Percentiles rank a stretch among this genome's conserved stretches.
These are phyloP conservation scores for Trichoderma breve DNA, from an alignment of 2,329 filamentous ascomycete species.

Conservation along the genomic window DNA sequence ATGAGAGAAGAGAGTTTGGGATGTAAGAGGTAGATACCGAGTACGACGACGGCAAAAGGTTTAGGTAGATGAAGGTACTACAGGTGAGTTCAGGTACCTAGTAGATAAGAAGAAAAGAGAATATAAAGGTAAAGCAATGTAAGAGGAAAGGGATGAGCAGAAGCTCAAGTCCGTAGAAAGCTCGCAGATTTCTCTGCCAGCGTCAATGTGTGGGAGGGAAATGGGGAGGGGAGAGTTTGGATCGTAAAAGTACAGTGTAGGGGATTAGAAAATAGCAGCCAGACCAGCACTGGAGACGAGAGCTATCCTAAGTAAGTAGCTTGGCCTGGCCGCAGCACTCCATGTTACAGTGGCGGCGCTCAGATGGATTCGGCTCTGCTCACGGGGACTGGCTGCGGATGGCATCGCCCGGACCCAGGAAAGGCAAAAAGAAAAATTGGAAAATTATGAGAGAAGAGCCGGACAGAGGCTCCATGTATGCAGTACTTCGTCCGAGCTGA, in stretches of 20 bases:
- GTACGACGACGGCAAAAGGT: background rate
- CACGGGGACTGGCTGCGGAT: slow-evolving; percentile 8
- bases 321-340: background rate
- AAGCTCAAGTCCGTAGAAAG: background rate
- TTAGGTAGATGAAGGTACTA: background rate
- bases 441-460: background rate
- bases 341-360: slow-evolving; percentile 16
- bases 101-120: background rate
- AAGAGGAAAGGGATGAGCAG: background rate
- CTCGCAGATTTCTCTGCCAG: background rate
- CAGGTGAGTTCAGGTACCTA: background rate
- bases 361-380: slow-evolving; percentile 17
- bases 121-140: background rate
- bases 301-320: slow-evolving; percentile 4
- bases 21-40: background rate
- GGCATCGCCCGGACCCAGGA: background rate
- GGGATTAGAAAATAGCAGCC: background rate
- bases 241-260: slow-evolving; percentile 11
- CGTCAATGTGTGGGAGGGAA: slow-evolving; percentile 18
- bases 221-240: slow-evolving; percentile 13
- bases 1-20: background rate
- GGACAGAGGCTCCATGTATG: background rate
- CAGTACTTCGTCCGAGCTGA: background rate
- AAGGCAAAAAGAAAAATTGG: background rate
- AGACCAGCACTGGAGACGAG: background rate